Percentiles rank a stretch among this genome's conserved stretches.
Conservation (phyloP, 345 rosid genomes). For the Eucalyptus sp. region DNA sequence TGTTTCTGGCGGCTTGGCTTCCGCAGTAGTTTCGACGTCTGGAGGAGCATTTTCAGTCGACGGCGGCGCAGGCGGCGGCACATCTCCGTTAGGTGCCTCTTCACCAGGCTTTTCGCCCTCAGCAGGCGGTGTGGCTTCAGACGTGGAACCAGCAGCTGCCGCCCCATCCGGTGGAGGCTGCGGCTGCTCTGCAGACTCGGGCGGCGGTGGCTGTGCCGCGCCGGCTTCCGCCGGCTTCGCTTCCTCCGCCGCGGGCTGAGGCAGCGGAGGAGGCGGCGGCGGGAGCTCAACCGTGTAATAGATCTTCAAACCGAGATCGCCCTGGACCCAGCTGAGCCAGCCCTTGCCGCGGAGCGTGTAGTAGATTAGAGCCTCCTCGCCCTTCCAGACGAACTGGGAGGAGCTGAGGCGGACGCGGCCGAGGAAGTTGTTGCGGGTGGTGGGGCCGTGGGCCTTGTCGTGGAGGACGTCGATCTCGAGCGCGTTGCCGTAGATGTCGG, state of each 20-base stretch:
- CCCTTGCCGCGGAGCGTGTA: constrained; percentile 57
- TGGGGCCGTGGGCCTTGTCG: constrained; percentile 64
- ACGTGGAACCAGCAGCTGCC: neutral
- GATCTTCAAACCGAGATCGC: constrained; percentile 69
- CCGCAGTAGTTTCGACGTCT: neutral
- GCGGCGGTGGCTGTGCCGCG: neutral
- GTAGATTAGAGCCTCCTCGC: constrained; percentile 80
- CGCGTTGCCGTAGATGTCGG: constrained; percentile 45
- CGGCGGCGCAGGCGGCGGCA: neutral
- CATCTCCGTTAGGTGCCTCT: neutral
- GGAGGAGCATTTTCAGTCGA: neutral
- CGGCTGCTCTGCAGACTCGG: neutral
- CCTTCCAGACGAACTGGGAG: constrained; percentile 63
- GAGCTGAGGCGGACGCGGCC: constrained; percentile 60
- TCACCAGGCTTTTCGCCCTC: neutral
- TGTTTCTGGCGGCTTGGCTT: neutral
- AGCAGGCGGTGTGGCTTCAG: neutral
- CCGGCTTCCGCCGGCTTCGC: neutral
- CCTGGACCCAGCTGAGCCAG: constrained; percentile 46
- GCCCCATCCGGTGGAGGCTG: neutral
- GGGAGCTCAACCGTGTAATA: constrained; percentile 40
- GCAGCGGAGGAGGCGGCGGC: constrained; percentile 3
- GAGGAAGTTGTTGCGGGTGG: constrained; percentile 47
- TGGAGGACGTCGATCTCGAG: constrained; percentile 69
- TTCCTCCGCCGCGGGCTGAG: constrained; percentile 7